These are phyloP conservation scores for Colletotrichum liaoningense DNA, from an alignment of 2,329 filamentous ascomycete genomes.

Conservation along the genomic window DNA sequence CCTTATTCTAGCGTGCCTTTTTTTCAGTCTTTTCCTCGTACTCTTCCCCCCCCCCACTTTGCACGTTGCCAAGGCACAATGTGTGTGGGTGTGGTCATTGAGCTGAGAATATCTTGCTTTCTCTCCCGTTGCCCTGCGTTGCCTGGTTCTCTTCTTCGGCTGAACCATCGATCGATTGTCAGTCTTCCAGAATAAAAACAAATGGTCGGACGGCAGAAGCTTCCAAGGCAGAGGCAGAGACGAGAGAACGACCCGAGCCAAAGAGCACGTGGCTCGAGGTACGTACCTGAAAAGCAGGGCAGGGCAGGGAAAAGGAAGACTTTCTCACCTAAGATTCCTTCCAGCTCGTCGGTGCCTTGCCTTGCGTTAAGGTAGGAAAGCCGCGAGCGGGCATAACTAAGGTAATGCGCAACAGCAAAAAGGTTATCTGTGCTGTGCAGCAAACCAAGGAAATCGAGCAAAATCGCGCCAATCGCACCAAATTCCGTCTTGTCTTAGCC, in stretches of 20 bases:
- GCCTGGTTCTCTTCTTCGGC: neutral
- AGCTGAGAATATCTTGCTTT: neutral
- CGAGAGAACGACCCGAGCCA: slow-evolving; percentile 30
- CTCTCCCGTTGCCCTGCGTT: slow-evolving; percentile 11
- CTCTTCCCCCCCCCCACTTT: neutral
- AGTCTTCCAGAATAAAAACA: neutral
- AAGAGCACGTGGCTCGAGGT: slow-evolving; percentile 26
- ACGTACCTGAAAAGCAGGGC: neutral
- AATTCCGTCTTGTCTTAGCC: slow-evolving; percentile 5
- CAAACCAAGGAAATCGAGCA: neutral
- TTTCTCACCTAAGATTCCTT: neutral
- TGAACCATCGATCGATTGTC: neutral
- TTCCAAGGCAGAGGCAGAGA: neutral
- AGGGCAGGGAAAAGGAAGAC: neutral
- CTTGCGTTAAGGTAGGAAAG: neutral
- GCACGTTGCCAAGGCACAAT: slow-evolving; percentile 16
- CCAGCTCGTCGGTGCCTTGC: neutral
- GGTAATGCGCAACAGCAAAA: neutral
- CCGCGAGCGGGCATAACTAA: neutral
- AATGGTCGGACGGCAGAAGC: neutral
- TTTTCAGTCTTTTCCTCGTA: neutral
- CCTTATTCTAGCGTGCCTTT: slow-evolving; percentile 10
- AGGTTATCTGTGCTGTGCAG: slow-evolving; percentile 29
- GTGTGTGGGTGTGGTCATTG: neutral
- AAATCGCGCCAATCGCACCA: slow-evolving; percentile 21